A percentile compares a stretch with the other conserved stretches of the same genome.
Conservation (phyloP, 2,329 filamentous ascomycete genomes). For the Sporothrix phasma region DNA sequence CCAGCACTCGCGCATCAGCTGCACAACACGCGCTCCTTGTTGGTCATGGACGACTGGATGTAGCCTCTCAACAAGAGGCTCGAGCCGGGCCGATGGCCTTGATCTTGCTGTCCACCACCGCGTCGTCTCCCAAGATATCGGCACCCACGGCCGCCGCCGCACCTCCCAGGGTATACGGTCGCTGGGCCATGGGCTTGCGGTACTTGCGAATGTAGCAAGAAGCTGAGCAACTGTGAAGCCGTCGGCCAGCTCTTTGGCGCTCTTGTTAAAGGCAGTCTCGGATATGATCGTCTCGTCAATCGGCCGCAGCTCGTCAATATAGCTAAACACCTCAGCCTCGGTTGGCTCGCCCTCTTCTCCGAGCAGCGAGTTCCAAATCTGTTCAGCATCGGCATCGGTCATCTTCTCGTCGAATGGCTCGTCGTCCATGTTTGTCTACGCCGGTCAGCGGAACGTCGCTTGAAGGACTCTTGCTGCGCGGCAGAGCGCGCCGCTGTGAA, state of each 20-base stretch:
- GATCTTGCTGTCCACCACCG: background rate
- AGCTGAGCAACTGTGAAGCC: constrained; percentile 42
- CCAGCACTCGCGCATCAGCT: constrained; percentile 42
- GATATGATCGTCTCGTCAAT: constrained; percentile 29
- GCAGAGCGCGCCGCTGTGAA: background rate
- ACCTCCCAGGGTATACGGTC: constrained; percentile 31
- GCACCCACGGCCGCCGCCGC: constrained; percentile 34
- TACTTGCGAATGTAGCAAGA: constrained; percentile 29
- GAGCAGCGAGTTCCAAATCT: constrained; percentile 12
- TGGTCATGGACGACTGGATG: constrained; percentile 13
- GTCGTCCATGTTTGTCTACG: background rate
- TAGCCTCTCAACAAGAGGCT: constrained; percentile 14
- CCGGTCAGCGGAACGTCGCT: background rate
- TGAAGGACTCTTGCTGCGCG: background rate
- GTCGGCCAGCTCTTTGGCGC: constrained; percentile 31
- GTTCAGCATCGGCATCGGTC: background rate
- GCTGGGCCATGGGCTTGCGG: background rate
- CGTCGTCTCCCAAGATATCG: constrained; percentile 19
- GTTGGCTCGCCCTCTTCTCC: constrained; percentile 17
- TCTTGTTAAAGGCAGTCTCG: constrained; percentile 31
- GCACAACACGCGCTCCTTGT: constrained; percentile 33
- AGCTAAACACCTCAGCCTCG: constrained; percentile 31
- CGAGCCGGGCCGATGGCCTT: constrained; percentile 12
- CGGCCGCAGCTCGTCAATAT: constrained; percentile 42
- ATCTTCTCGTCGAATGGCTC: background rate